Percentiles rank a stretch among this genome's conserved stretches.
phyloP scores from a whole-genome alignment of 371 early-diverging fungal species.

The Astathelohania contejeani region DNA sequence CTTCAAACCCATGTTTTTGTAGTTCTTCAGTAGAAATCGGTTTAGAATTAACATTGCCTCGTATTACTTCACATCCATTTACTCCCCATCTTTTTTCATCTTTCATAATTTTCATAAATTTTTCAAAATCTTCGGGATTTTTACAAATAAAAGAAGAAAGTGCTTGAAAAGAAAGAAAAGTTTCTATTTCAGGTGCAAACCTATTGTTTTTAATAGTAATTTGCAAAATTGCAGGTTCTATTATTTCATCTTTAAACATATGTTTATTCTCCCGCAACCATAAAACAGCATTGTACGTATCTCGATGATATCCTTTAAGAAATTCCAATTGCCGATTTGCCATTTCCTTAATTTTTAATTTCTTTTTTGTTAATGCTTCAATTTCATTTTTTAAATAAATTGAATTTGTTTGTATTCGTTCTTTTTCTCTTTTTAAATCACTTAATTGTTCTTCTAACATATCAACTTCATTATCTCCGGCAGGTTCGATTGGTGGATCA shows the following conservation, averaged over 20 bases:
- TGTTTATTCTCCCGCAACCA: conserved; percentile 43
- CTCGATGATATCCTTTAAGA: conserved; percentile 43
- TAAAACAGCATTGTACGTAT: conserved; percentile 48
- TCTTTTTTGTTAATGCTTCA: conserved; percentile 22
- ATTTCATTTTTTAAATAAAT: conserved; percentile 25
- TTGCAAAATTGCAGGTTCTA: conserved; percentile 47
- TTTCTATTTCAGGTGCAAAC: conserved; percentile 44
- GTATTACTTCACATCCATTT: conserved; percentile 41
- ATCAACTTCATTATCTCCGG: conserved; percentile 13
- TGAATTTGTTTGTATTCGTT: conserved; percentile 27
- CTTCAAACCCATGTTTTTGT: conserved; percentile 37
- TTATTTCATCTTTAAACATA: conserved; percentile 41
- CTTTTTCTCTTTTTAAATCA: conserved; percentile 18
- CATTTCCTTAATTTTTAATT: conserved; percentile 26
- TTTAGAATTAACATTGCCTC: background rate
- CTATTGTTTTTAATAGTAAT: conserved; percentile 38
- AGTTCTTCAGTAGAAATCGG: conserved; percentile 6
- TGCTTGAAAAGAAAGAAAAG: conserved; percentile 42
- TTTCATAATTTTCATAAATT: conserved; percentile 42
- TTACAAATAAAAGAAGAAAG: conserved; percentile 51
- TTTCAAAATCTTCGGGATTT: conserved; percentile 37
- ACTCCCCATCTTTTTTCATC: conserved; percentile 45
- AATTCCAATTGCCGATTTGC: conserved; percentile 33
- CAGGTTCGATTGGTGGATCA: background rate
- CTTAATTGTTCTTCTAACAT: conserved; percentile 24